phyloP scores from a whole-genome alignment of 192 early-diverging fungal genomes.

The Coemansia sp. region DNA sequence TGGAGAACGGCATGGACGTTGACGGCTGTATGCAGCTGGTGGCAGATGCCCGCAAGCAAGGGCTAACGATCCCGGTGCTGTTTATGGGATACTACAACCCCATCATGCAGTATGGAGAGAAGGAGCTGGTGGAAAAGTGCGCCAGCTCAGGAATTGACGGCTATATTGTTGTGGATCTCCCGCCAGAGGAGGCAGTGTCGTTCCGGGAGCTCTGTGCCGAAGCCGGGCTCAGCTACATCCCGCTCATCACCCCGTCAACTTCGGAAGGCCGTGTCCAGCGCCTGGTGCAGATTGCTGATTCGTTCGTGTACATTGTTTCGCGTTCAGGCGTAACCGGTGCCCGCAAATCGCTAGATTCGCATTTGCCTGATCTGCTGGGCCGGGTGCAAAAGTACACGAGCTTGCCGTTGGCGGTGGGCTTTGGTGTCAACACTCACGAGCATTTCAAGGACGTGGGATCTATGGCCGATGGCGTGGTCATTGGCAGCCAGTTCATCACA shows the following conservation, averaged over 20 bases:
- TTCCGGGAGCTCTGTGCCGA: conserved; percentile 78
- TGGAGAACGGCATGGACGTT: conserved; percentile 77
- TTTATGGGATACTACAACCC: conserved; percentile 99
- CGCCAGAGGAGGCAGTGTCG: conserved; percentile 88
- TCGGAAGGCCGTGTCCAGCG: conserved; percentile 77
- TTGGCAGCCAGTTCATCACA: conserved; percentile 89
- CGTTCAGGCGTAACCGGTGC: conserved; percentile 94
- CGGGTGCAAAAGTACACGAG: conserved; percentile 78
- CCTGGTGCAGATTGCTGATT: conserved; percentile 79
- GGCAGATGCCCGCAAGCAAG: conserved; percentile 71
- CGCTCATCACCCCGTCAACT: conserved; percentile 91
- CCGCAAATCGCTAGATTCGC: conserved; percentile 60
- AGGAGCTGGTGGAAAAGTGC: conserved; percentile 80
- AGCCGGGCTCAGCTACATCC: conserved; percentile 79
- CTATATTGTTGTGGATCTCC: conserved; percentile 95
- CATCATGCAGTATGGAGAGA: conserved; percentile 90
- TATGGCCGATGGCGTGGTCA: conserved; percentile 93
- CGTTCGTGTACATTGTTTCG: conserved; percentile 95
- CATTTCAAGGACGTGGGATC: conserved; percentile 84
- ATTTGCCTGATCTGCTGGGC: conserved; percentile 69
- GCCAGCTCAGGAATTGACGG: conserved; percentile 85
- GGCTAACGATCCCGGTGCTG: conserved; percentile 85
- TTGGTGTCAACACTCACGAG: conserved; percentile 87
- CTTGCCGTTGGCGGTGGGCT: conserved; percentile 91
- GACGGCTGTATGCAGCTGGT: conserved; percentile 78